Percentiles rank a stretch among this genome's conserved stretches.
Conservation (phyloP, 257 asterid species). For the Solanum arcanum region DNA sequence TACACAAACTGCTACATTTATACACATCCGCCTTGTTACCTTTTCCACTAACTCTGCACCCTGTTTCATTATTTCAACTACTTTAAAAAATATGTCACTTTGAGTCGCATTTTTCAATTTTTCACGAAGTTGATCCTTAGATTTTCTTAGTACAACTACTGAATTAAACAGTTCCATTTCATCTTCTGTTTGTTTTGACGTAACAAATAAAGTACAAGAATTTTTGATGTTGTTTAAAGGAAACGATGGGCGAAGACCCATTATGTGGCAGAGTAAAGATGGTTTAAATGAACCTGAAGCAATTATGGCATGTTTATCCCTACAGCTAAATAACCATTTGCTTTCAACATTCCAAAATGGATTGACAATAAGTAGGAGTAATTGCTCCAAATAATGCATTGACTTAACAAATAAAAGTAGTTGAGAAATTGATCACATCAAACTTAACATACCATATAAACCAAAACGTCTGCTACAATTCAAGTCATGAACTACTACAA, state of each 20-base stretch:
- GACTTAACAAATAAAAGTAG: too few species aligned
- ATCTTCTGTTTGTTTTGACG: not conserved
- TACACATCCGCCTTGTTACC: not conserved
- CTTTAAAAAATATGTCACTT: not conserved
- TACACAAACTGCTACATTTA: not conserved
- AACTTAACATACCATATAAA: too few species aligned
- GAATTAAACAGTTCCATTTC: not conserved
- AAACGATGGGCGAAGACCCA: not conserved
- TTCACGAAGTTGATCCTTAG: not conserved
- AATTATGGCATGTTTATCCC: too few species aligned
- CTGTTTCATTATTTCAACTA: not conserved
- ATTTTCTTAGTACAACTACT: not conserved
- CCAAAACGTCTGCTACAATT: too few species aligned
- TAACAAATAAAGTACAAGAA: not conserved
- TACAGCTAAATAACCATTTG: too few species aligned
- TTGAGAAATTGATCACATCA: too few species aligned
- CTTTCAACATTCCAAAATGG: too few species aligned
- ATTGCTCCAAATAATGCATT: too few species aligned
- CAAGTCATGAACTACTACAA: too few species aligned
- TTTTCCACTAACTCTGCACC: not conserved
- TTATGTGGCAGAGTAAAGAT: not conserved
- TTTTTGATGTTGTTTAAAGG: not conserved
- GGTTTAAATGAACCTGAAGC: not conserved
- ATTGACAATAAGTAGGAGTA: too few species aligned
- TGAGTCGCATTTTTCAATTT: not conserved